Conservation (phyloP, 805 yeast genomes). For the Yamadazyma takamatsuzukensis region DNA sequence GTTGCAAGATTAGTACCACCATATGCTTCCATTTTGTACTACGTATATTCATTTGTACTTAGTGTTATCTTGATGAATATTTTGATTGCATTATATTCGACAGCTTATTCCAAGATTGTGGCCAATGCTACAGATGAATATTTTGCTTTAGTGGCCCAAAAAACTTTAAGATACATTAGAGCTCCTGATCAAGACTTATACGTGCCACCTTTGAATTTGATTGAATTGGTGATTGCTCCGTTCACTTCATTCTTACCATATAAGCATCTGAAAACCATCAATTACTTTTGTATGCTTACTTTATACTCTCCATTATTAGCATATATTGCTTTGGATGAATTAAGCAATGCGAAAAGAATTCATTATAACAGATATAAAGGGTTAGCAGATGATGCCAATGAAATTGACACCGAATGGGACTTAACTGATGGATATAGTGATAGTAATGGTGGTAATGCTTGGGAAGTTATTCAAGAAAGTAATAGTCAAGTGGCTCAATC, state of each 20-base stretch:
- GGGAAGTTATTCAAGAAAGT: slow-evolving; percentile 37
- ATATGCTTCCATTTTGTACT: slow-evolving; percentile 76
- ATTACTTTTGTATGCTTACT: slow-evolving; percentile 56
- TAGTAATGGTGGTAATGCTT: slow-evolving; percentile 24
- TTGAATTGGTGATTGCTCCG: slow-evolving; percentile 49
- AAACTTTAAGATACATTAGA: slow-evolving; percentile 76
- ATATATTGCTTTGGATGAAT: slow-evolving; percentile 61
- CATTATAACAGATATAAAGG: slow-evolving; percentile 64
- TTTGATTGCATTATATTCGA: slow-evolving; percentile 78
- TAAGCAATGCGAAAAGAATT: slow-evolving; percentile 63
- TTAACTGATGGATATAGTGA: slow-evolving; percentile 65
- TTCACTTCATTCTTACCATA: slow-evolving; percentile 32
- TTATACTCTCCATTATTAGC: slow-evolving; percentile 67
- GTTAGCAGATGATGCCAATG: slow-evolving; percentile 75
- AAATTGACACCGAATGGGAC: slow-evolving; percentile 76
- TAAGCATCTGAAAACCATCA: slow-evolving; percentile 34
- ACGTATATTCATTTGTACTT: slow-evolving; percentile 71
- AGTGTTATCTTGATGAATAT: slow-evolving; percentile 76
- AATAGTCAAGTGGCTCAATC: slow-evolving; percentile 35
- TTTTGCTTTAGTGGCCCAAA: slow-evolving; percentile 78
- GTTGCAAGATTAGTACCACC: slow-evolving; percentile 78
- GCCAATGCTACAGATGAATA: slow-evolving; percentile 84
- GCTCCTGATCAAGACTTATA: slow-evolving; percentile 86
- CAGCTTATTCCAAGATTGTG: slow-evolving; percentile 76
- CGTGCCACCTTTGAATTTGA: slow-evolving; percentile 79